Conservation (phyloP, 2,329 filamentous ascomycete genomes). For the Anisogramma anomala region DNA sequence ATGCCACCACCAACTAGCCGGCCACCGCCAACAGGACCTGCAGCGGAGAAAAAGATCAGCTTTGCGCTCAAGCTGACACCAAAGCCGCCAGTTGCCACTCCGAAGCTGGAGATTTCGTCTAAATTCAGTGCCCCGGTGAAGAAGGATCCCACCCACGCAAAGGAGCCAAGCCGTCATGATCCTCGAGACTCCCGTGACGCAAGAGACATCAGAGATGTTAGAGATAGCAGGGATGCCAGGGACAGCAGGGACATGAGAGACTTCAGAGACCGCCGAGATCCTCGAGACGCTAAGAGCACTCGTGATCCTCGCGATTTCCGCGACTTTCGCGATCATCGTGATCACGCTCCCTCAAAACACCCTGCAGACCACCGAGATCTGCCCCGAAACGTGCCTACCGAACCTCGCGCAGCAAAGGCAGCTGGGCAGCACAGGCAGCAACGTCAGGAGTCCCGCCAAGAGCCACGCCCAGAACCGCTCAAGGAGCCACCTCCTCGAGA, state of each 20-base stretch:
- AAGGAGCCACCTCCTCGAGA: conserved; percentile 25
- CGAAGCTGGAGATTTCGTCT: conserved; percentile 55
- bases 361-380: conserved; percentile 23
- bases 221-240: conserved; percentile 12
- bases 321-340: conserved; percentile 20
- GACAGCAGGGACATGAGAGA: conserved; percentile 16
- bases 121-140: conserved; percentile 50
- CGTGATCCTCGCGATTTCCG: conserved; percentile 16
- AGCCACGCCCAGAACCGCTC: conserved; percentile 18
- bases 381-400: conserved; percentile 39
- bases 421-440: conserved; percentile 11
- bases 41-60: conserved; percentile 61
- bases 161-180: conserved; percentile 34
- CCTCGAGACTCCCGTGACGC: conserved; percentile 21
- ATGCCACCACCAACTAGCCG: conserved; percentile 42
- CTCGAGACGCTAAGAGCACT: conserved; percentile 4
- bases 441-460: conserved; percentile 1
- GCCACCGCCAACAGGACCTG: conserved; percentile 41
- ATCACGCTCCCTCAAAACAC: conserved; percentile 6
- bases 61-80: conserved; percentile 79
- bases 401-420: conserved; percentile 30
- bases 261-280: conserved; percentile 30
- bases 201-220: conserved; percentile 21
- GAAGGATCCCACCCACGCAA: conserved; percentile 9
- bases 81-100: conserved; percentile 43